These are phyloP conservation scores for Terfezia claveryi DNA, from an alignment of 495 filamentous ascomycete genomes.

Conservation along the genomic window DNA sequence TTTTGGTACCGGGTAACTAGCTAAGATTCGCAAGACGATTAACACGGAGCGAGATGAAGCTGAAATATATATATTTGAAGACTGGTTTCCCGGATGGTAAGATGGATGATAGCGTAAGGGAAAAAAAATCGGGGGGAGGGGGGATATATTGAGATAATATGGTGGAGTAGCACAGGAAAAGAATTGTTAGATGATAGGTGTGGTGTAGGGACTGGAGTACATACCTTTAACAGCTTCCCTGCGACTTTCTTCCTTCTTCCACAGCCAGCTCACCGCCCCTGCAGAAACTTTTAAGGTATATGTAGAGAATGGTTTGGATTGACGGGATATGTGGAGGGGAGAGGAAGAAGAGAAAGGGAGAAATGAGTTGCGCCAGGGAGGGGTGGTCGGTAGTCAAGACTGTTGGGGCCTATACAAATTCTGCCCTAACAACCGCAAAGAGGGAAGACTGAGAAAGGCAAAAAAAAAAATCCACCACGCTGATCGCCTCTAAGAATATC, in stretches of 20 bases:
- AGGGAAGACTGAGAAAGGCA: too few relatives aligned
- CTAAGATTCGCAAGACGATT: slow-evolving; percentile 4
- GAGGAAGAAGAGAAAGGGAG: neutral
- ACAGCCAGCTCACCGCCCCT: slow-evolving; percentile 11
- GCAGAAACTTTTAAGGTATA: slow-evolving; percentile 12
- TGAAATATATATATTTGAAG: slow-evolving; percentile 2
- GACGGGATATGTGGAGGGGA: neutral
- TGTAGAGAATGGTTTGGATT: slow-evolving; percentile 7
- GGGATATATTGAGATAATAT: too few relatives aligned
- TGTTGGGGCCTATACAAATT: neutral
- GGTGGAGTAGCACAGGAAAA: too few relatives aligned
- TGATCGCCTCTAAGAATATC: too few relatives aligned
- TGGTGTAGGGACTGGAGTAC: slow-evolving; percentile 1
- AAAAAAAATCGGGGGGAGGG: neutral
- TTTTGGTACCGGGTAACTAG: slow-evolving; percentile 7
- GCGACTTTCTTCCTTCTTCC: slow-evolving; percentile 16
- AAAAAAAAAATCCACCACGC: too few relatives aligned
- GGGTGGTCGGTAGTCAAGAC: neutral
- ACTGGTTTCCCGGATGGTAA: too few relatives aligned
- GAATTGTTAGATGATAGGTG: neutral
- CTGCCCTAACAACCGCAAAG: neutral
- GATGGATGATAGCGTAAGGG: neutral
- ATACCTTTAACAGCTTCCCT: slow-evolving; percentile 14
- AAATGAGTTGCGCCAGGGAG: neutral
- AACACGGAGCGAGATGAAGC: neutral